phyloP scores from a whole-genome alignment of 305 asterid genomes.

The Fraxinus velutina region DNA sequence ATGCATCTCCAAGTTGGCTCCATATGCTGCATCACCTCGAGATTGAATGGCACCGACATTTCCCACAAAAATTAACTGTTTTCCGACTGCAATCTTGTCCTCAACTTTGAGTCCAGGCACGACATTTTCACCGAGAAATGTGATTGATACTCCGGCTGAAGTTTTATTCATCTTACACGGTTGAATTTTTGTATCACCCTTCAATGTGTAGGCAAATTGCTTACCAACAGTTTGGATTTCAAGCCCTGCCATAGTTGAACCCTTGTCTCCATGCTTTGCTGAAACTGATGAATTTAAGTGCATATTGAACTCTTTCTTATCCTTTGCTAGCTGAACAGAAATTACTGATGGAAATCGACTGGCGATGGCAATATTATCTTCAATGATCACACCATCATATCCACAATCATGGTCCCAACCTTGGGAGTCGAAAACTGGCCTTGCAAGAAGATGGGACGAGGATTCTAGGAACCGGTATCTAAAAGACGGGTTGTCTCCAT shows the following conservation, averaged over 20 bases:
- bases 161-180: constrained; percentile 25
- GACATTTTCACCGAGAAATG: constrained; percentile 28
- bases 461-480: constrained; percentile 27
- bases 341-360: constrained; percentile 33
- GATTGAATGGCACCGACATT: constrained; percentile 32
- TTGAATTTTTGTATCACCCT: constrained; percentile 28
- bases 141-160: constrained; percentile 34
- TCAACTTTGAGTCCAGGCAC: constrained; percentile 30
- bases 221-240: constrained; percentile 28
- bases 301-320: constrained; percentile 34
- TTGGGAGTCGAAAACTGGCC: constrained; percentile 34
- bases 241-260: constrained; percentile 35
- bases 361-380: constrained; percentile 27
- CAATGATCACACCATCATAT: constrained; percentile 33
- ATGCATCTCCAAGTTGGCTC: constrained; percentile 36
- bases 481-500: constrained; percentile 32
- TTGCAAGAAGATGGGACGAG: constrained; percentile 22
- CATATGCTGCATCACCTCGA: constrained; percentile 36
- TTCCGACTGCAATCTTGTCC: constrained; percentile 34
- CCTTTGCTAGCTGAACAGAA: constrained; percentile 35
- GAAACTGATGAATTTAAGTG: constrained; percentile 36
- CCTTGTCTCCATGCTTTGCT: constrained; percentile 29
- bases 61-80: constrained; percentile 29
- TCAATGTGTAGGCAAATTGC: constrained; percentile 33
- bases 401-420: constrained; percentile 49